A percentile compares a stretch with the other conserved stretches of the same genome.
Conservation (phyloP, 805 yeast genomes). For the Lachancea waltii region DNA sequence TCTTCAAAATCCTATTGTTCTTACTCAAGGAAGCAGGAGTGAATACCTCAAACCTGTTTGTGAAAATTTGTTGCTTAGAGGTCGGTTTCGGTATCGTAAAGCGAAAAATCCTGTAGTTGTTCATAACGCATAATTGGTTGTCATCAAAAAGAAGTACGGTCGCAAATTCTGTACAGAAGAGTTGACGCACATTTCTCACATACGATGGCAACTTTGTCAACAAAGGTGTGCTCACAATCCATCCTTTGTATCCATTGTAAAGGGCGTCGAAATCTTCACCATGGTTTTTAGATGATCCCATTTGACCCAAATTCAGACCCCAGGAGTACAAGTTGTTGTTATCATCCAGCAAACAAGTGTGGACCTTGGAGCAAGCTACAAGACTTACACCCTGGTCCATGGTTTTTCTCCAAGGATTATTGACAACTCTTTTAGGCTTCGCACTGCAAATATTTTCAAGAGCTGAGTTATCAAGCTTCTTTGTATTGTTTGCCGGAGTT, state of each 20-base stretch:
- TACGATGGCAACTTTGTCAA: slow-evolving; percentile 17
- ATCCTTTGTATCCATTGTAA: slow-evolving; percentile 40
- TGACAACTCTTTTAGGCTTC: slow-evolving; percentile 23
- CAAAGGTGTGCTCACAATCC: slow-evolving; percentile 18
- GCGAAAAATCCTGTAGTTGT: slow-evolving; percentile 50
- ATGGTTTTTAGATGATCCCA: slow-evolving; percentile 46
- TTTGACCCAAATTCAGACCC: slow-evolving; percentile 81
- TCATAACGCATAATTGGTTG: slow-evolving; percentile 58
- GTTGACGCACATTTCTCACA: slow-evolving; percentile 39
- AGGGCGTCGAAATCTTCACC: slow-evolving; percentile 37
- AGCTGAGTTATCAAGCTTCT: slow-evolving; percentile 24
- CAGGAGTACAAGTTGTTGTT: slow-evolving; percentile 48
- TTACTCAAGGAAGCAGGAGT: slow-evolving; percentile 33
- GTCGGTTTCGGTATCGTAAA: slow-evolving; percentile 37
- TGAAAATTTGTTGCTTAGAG: slow-evolving; percentile 12
- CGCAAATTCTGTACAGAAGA: slow-evolving; percentile 58
- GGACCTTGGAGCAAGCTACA: slow-evolving; percentile 59
- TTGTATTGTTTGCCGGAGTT: slow-evolving; percentile 19
- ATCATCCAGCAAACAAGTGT: slow-evolving; percentile 53
- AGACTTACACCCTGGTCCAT: slow-evolving; percentile 33
- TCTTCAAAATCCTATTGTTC: slow-evolving; percentile 26
- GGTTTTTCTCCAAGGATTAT: slow-evolving; percentile 15
- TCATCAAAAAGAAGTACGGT: slow-evolving; percentile 56
- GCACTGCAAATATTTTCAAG: slow-evolving; percentile 20
- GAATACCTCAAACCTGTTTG: slow-evolving; percentile 27